Evolutionary conservation across 2,329 filamentous ascomycete species (phyloP).

Genomic region (Nectriaceae sp.): DNA sequence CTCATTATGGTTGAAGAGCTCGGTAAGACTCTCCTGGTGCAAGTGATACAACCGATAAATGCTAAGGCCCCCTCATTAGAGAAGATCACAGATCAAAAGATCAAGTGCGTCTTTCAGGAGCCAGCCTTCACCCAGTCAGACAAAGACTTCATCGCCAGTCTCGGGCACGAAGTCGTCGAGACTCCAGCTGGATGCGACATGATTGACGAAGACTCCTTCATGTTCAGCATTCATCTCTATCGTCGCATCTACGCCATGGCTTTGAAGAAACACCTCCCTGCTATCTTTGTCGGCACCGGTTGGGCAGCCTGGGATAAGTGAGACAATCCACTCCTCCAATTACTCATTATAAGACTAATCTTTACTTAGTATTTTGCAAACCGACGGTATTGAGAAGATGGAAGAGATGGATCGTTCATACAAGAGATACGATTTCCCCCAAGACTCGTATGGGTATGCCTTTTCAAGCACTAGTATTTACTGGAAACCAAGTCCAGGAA

Average conservation of each 20-base stretch:
- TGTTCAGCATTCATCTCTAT: constrained; percentile 66
- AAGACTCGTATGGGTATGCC: constrained; percentile 18
- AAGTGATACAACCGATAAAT: not conserved
- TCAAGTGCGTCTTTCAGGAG: constrained; percentile 56
- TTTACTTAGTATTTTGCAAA: not conserved
- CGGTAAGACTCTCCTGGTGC: constrained; percentile 29
- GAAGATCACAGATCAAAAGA: constrained; percentile 21
- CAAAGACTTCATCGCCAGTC: constrained; percentile 52
- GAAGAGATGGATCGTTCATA: constrained; percentile 24
- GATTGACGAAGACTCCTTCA: constrained; percentile 50
- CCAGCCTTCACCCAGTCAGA: constrained; percentile 53
- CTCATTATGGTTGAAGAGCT: constrained; percentile 47
- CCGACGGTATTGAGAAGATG: constrained; percentile 11
- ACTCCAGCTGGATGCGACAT: constrained; percentile 54
- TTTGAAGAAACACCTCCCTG: constrained; percentile 48
- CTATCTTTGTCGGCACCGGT: constrained; percentile 59
- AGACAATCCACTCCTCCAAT: no score
- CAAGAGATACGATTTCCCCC: constrained; percentile 19
- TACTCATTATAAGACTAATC: no score
- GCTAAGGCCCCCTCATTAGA: constrained; percentile 21
- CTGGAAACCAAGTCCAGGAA: constrained; percentile 17
- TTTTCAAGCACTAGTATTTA: constrained; percentile 32
- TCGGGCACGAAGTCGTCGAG: constrained; percentile 54
- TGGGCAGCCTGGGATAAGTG: constrained; percentile 54
- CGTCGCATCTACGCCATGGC: constrained; percentile 53